Conservation (phyloP, 768 basidiomycete species). For the Xerocomus spinulosus region DNA sequence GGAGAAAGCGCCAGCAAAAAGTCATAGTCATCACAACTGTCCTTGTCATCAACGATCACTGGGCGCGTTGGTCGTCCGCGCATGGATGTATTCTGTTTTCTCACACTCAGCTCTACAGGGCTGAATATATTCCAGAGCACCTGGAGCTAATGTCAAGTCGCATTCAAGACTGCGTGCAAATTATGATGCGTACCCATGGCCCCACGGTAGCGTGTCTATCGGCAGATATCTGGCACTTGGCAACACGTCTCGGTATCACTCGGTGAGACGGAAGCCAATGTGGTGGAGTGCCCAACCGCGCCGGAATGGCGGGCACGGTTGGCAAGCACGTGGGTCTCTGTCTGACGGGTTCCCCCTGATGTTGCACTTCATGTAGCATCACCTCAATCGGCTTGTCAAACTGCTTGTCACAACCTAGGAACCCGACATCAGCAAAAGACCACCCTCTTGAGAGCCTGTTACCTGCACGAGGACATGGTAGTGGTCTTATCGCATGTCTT, state of each 20-base stretch:
- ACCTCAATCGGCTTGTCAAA: slow-evolving; percentile 45
- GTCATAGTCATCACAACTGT: slow-evolving; percentile 45
- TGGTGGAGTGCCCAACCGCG: slow-evolving; percentile 38
- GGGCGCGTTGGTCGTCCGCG: slow-evolving; percentile 29
- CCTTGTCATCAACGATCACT: slow-evolving; percentile 8
- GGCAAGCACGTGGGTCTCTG: slow-evolving; percentile 33
- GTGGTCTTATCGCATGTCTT: slow-evolving; percentile 38
- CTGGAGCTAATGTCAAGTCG: slow-evolving; percentile 26
- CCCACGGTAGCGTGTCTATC: slow-evolving; percentile 49
- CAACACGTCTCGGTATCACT: slow-evolving; percentile 41
- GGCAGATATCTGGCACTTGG: slow-evolving; percentile 42
- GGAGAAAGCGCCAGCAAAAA: slow-evolving; percentile 42
- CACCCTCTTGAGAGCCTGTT: slow-evolving; percentile 5
- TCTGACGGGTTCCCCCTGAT: slow-evolving; percentile 20
- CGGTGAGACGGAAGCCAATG: slow-evolving; percentile 47
- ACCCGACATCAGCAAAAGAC: slow-evolving; percentile 8
- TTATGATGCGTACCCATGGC: slow-evolving; percentile 45
- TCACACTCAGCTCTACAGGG: slow-evolving; percentile 32
- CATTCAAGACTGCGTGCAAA: not conserved
- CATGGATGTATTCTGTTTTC: slow-evolving; percentile 42
- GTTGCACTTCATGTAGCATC: slow-evolving; percentile 46
- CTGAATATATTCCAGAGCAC: slow-evolving; percentile 43
- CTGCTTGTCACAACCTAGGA: slow-evolving; percentile 48
- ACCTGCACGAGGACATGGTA: slow-evolving; percentile 42
- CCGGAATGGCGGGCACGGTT: slow-evolving; percentile 27